Evolutionary conservation across 352 stramenopile species (phyloP), one percentile per base, ranked within the genome.

Genomic region (Globisporangium nodosum): DNA sequence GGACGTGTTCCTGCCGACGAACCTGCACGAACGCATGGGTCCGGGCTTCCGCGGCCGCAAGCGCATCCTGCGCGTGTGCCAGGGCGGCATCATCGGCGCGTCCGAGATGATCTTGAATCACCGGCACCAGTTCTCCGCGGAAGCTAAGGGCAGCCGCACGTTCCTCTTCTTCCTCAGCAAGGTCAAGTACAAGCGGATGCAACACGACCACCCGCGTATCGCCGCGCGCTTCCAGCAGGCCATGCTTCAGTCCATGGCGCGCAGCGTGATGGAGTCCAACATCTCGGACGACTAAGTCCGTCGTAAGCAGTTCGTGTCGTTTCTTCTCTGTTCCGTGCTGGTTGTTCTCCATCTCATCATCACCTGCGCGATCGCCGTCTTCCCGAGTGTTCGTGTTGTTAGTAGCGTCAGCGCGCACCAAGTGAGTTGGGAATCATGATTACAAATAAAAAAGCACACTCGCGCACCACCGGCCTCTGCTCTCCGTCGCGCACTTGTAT

Each of bases 161-260:
- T 88, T 84, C 57, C 78, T 94, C 37, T 94, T 94, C 55, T 94
- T 88, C 67, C 68, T 94, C 15, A 83, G 72, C 68, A 91, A 85
- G 45, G 59, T 68, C 30, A 82, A 89, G 63, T 88, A 88, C 58
- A 62, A 72, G 21, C 61, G 70, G 30, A 90, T 94, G 82, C 80
- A 93, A 56, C 63, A 73, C 5, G 58, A 78, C 3, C 78, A 92
- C 37, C 85, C 85, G 13, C 62, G 66, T 0, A 68, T 94, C 15
- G 85, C 85, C 21, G 72, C 79, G 3, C 81, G 85, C 11, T 94
- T 94, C 64, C 81, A 94, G 62, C 81, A 87, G 33, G 83, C 85
- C 37, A 92, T 94, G 79, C 70, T 94, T 42, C 81, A 90, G 60
- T 86, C 78, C 50, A 90, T 94, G 79, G 85, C 85, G 27, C 80